Evolutionary conservation across 805 yeast genomes (phyloP), one percentile per base, ranked within the genome.

Genomic region (Saccharomycopsis sp.): DNA sequence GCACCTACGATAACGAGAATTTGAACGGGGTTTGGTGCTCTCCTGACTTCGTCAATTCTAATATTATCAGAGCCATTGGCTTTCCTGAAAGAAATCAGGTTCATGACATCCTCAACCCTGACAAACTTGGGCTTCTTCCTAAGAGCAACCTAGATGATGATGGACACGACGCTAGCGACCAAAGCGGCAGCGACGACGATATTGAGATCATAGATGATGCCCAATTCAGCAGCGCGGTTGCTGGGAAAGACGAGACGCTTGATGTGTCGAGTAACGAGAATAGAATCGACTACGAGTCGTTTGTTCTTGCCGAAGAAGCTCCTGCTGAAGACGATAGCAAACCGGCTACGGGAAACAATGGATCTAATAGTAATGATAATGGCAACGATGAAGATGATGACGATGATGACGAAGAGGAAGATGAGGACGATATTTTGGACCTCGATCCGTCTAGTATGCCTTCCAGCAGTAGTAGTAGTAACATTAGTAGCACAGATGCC

Each of bases 21-120:
- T 23, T 53, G 15, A 4, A 41, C 29, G 55, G 55, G 18, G 21
- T 40, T 18, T 53, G 55, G 55, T 53, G 55, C 24, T 41, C 55
- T 1, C 55, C 55, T 8, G 29, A 53, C 41, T 24, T 29, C 9
- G 14, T 51, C 14, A 14, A 21, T 12, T 21, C 34, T 8, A 51
- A 24, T 18, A 24, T 51, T 51, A 15, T 51, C 5, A 8, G 37
- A 16, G 37, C 16, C 15, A 51, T 51, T 21, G 53, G 53, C 4
- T 51, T 51, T 21, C n/a, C 37, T n/a, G 37, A 51, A 51, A 4
- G 21, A 12, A 44, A 44, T 12, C 21, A 16, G 21, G 7, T 44
- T 12, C 48, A 44, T 44, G 48, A 44, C 16, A 44, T 44, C 4
- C 4, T 44, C 21, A 5, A 12, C 7, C 21, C 48, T 12, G 48